phyloP scores from a whole-genome alignment of 352 stramenopile genomes.

The Blastocystis sp. region DNA sequence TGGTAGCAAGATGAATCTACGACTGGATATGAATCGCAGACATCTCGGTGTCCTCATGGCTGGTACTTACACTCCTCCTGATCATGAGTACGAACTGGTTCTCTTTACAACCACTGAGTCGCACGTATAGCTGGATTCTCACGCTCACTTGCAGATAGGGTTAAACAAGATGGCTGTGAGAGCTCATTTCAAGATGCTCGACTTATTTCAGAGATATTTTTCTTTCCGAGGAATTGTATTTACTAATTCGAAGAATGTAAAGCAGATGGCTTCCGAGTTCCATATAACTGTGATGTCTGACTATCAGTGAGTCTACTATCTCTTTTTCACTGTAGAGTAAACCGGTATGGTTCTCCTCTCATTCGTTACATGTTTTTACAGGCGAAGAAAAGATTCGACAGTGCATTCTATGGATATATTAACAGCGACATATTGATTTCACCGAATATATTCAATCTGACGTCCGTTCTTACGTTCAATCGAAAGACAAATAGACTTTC shows the following conservation, averaged over 20 bases:
- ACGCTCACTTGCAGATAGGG: not conserved
- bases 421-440: conserved; percentile 52
- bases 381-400: not conserved
- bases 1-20: not conserved
- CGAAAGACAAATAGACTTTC: not conserved
- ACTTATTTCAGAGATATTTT: not conserved
- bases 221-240: not conserved
- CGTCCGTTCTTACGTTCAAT: not conserved
- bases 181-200: not conserved
- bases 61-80: not conserved
- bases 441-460: not conserved
- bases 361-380: not conserved
- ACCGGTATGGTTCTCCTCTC: not conserved
- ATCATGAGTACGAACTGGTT: conserved; percentile 6
- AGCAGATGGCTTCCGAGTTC: too few relatives aligned
- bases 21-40: not conserved
- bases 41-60: not conserved
- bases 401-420: conserved; percentile 20
- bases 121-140: not conserved
- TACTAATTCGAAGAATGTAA: not conserved
- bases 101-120: conserved; percentile 26
- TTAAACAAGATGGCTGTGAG: not conserved
- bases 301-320: not conserved
- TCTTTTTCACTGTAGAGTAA: not conserved
- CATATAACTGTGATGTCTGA: too few relatives aligned